These are phyloP conservation scores for Senna tora DNA, from an alignment of 306 rosid genomes.

Conservation along the genomic window DNA sequence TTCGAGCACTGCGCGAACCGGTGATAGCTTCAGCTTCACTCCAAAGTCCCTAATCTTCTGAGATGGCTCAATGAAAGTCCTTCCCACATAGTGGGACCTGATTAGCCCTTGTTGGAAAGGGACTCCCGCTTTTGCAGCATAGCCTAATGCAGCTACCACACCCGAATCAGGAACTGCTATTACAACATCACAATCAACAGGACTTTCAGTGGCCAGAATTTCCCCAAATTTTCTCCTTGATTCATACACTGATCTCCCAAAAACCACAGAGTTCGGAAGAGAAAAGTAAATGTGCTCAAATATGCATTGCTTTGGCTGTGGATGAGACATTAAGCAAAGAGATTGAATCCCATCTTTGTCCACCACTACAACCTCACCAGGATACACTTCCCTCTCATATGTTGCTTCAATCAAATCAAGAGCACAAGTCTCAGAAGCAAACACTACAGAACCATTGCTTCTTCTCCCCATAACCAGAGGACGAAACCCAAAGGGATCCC, in stretches of 20 bases:
- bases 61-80: slow-evolving; percentile 91
- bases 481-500: slow-evolving; percentile 77
- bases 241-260: slow-evolving; percentile 74
- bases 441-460: slow-evolving; percentile 72
- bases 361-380: slow-evolving; percentile 77
- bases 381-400: slow-evolving; percentile 76
- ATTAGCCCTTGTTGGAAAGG: slow-evolving; percentile 88
- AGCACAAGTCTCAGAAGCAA: slow-evolving; percentile 88
- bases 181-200: slow-evolving; percentile 86
- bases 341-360: slow-evolving; percentile 72
- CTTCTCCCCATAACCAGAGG: slow-evolving; percentile 89
- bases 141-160: slow-evolving; percentile 89
- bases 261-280: slow-evolving; percentile 69
- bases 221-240: slow-evolving; percentile 70
- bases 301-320: slow-evolving; percentile 70
- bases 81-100: slow-evolving; percentile 87
- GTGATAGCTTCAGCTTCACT: slow-evolving; percentile 77
- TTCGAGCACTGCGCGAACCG: slow-evolving; percentile 63
- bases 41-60: slow-evolving; percentile 87
- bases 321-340: slow-evolving; percentile 73
- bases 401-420: slow-evolving; percentile 81
- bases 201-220: slow-evolving; percentile 71
- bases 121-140: slow-evolving; percentile 81
- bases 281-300: slow-evolving; percentile 93
- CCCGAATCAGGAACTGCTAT: slow-evolving; percentile 92